phyloP scores from a whole-genome alignment of 352 stramenopile genomes.

The Phytopythium aichiense region DNA sequence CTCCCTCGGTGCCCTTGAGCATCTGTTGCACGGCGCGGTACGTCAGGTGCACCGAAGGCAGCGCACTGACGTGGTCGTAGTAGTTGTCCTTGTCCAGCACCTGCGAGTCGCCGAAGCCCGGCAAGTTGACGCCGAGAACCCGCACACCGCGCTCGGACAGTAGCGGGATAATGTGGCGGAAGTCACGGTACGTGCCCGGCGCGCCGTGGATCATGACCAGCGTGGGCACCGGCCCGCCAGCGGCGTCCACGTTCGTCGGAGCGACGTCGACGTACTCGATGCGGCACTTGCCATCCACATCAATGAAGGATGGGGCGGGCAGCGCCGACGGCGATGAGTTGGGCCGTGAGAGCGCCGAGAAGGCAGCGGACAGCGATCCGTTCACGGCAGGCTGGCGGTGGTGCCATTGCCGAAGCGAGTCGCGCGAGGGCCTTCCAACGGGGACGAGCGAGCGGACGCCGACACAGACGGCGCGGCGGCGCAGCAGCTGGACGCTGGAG shows the following conservation, averaged over 20 bases:
- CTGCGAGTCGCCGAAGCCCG: constrained; percentile 47
- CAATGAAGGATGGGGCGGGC: constrained; percentile 18
- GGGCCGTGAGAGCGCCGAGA: background rate
- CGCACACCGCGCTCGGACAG: constrained; percentile 35
- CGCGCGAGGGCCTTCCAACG: background rate
- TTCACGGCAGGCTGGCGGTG: background rate
- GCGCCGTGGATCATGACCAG: constrained; percentile 64
- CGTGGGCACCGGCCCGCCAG: constrained; percentile 19
- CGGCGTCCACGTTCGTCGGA: constrained; percentile 5
- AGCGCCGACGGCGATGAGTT: constrained; percentile 12
- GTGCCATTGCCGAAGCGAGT: background rate
- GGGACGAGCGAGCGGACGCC: background rate
- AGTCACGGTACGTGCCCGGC: constrained; percentile 60
- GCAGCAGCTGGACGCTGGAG: background rate
- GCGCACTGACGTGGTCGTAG: constrained; percentile 33
- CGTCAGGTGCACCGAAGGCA: constrained; percentile 29
- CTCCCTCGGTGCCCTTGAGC: constrained; percentile 14
- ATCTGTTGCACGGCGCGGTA: constrained; percentile 42
- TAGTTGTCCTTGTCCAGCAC: constrained; percentile 34
- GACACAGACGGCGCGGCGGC: background rate
- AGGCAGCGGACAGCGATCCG: background rate
- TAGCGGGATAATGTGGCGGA: constrained; percentile 55
- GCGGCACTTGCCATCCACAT: constrained; percentile 36
- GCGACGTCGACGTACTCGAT: constrained; percentile 41
- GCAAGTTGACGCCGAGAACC: constrained; percentile 57